These are phyloP conservation scores for Salvia splendens DNA, from an alignment of 257 asterid genomes.

Conservation along the genomic window DNA sequence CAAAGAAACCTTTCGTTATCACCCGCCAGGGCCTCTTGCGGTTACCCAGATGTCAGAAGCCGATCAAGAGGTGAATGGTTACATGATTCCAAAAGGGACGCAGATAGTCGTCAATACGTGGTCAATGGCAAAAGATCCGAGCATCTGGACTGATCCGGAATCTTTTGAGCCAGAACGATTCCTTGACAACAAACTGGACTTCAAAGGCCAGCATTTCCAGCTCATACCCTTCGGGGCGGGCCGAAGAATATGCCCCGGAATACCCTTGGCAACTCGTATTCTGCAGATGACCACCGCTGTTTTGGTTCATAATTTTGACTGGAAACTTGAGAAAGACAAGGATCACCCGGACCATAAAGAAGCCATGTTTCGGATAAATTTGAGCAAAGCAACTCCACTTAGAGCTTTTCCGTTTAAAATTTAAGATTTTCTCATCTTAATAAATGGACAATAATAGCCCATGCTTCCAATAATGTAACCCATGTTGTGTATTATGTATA, in stretches of 20 bases:
- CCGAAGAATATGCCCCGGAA: conserved; percentile 40
- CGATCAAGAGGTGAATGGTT: conserved; percentile 29
- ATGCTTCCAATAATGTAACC: too few relatives aligned
- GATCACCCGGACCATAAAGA: not conserved
- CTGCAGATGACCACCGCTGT: conserved; percentile 30
- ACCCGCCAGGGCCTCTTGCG: conserved; percentile 32
- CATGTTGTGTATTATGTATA: too few relatives aligned
- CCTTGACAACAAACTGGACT: conserved; percentile 9
- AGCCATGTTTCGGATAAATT: conserved; percentile 7
- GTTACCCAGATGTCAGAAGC: conserved; percentile 19
- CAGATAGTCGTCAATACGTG: conserved; percentile 36
- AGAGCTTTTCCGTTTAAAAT: conserved; percentile 14
- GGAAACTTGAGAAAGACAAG: conserved; percentile 16
- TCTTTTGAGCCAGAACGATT: conserved; percentile 37
- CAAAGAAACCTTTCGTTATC: conserved; percentile 34
- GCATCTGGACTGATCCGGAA: conserved; percentile 35
- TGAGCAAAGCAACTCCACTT: conserved; percentile 20
- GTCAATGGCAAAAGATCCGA: conserved; percentile 42
- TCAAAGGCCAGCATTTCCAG: conserved; percentile 40
- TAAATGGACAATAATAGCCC: too few relatives aligned
- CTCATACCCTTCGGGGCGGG: conserved; percentile 43
- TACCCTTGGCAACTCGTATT: conserved; percentile 34
- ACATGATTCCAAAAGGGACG: conserved; percentile 36
- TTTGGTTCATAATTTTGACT: conserved; percentile 38
- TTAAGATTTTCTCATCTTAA: too few relatives aligned